A percentile compares a stretch with the other conserved stretches of the same genome.
phyloP scores from a whole-genome alignment of 768 basidiomycete genomes.

The Rhodotorula graminis region DNA sequence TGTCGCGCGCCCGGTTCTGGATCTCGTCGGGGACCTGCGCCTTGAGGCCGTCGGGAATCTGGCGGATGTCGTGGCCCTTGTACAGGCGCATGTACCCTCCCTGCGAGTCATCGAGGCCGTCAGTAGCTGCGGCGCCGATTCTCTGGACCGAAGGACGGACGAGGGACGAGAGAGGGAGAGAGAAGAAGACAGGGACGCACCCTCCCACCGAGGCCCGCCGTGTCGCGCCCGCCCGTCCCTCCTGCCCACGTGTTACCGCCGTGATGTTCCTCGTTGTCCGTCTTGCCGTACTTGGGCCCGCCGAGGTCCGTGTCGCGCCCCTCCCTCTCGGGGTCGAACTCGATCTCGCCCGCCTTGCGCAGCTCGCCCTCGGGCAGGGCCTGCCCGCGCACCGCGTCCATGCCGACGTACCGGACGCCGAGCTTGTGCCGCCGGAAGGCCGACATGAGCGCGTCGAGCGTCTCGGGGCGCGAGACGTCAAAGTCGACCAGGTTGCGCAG shows the following conservation, averaged over 20 bases:
- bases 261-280: constrained; percentile 19
- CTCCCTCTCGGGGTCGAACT: constrained; percentile 28
- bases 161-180: neutral
- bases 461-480: constrained; percentile 19
- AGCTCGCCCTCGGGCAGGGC: neutral
- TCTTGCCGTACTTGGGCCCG: constrained; percentile 29
- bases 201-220: constrained; percentile 23
- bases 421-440: constrained; percentile 19
- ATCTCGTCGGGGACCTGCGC: constrained; percentile 27
- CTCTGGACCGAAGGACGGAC: too few relatives aligned
- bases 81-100: constrained; percentile 34
- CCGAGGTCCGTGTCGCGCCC: constrained; percentile 14
- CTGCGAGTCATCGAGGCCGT: neutral
- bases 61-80: constrained; percentile 20
- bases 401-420: constrained; percentile 16
- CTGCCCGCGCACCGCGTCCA: constrained; percentile 27
- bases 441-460: constrained; percentile 23
- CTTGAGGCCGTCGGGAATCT: constrained; percentile 29
- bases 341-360: constrained; percentile 19
- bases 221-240: constrained; percentile 32
- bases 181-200: neutral
- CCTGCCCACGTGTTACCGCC: constrained; percentile 37
- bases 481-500: constrained; percentile 35
- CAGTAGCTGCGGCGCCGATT: too few relatives aligned
- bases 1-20: constrained; percentile 28